Percentiles rank a stretch among this genome's conserved stretches.
Evolutionary conservation across 371 early-diverging fungal genomes (phyloP).

Genomic region (Actinomortierella ambigua): DNA sequence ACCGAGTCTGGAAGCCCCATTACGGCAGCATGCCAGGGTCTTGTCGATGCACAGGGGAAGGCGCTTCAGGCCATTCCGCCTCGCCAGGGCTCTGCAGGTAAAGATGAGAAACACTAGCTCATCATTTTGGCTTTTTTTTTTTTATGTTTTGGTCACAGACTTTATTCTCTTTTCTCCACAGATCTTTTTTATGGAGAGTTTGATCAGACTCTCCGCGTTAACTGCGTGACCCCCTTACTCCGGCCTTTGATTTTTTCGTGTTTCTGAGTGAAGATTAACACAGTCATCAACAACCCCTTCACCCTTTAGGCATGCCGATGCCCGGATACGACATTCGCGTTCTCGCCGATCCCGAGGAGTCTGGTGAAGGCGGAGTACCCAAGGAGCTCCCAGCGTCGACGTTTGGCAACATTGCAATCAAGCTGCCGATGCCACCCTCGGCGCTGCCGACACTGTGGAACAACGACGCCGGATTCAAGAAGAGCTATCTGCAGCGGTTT

Average conservation of each 20-base stretch:
- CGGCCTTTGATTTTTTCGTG: too few relatives aligned
- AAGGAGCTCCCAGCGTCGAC: conserved; percentile 52
- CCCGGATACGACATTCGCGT: conserved; percentile 78
- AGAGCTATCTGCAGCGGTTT: conserved; percentile 77
- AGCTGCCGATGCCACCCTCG: conserved; percentile 83
- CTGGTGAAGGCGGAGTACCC: conserved; percentile 30
- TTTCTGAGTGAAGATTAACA: too few relatives aligned
- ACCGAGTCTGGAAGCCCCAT: conserved; percentile 92
- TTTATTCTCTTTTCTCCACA: too few relatives aligned
- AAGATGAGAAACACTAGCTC: too few relatives aligned
- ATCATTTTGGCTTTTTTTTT: too few relatives aligned
- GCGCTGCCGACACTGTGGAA: conserved; percentile 77
- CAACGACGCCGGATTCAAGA: conserved; percentile 75
- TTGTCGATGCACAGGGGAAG: conserved; percentile 45
- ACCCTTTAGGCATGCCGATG: conserved; percentile 77
- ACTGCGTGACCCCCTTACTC: too few relatives aligned
- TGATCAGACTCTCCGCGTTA: too few relatives aligned
- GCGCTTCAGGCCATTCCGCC: conserved; percentile 41
- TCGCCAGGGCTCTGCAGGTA: conserved; percentile 39
- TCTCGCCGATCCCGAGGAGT: conserved; percentile 47
- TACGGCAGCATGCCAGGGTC: conserved; percentile 71
- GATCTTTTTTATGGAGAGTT: too few relatives aligned
- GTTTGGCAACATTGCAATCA: conserved; percentile 80
- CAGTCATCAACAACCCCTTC: conserved; percentile 43
- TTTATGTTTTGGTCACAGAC: too few relatives aligned